phyloP scores from a whole-genome alignment of 805 yeast genomes.

The Starmerella bombi region DNA sequence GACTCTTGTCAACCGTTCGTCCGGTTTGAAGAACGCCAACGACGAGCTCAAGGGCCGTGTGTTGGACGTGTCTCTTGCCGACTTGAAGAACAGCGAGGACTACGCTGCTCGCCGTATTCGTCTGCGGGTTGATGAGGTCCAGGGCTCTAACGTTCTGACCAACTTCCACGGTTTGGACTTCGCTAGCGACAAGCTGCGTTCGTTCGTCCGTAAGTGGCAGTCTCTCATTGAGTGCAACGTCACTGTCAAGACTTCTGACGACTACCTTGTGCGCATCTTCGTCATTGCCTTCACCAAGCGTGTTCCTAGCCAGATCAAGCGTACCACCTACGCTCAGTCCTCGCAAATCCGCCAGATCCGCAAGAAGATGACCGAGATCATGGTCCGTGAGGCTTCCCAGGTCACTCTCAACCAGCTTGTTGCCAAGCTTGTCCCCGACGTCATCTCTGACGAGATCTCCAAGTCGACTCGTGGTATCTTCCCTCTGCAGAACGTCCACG shows the following conservation, averaged over 20 bases:
- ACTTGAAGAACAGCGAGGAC: slow-evolving; percentile 97
- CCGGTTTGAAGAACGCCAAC: slow-evolving; percentile 94
- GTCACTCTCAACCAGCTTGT: slow-evolving; percentile 93
- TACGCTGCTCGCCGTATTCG: slow-evolving; percentile 95
- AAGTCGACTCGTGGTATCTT: slow-evolving; percentile 86
- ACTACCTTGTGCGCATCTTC: slow-evolving; percentile 90
- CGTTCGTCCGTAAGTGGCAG: slow-evolving; percentile 98
- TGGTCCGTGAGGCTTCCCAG: slow-evolving; percentile 91
- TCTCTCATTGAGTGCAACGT: slow-evolving; percentile 95
- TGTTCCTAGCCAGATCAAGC: slow-evolving; percentile 92
- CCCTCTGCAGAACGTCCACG: slow-evolving; percentile 97
- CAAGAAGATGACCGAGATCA: slow-evolving; percentile 91
- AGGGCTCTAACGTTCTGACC: slow-evolving; percentile 96
- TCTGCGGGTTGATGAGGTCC: slow-evolving; percentile 97
- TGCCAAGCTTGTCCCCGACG: slow-evolving; percentile 95
- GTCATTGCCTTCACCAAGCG: slow-evolving; percentile 98
- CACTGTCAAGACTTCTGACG: slow-evolving; percentile 95
- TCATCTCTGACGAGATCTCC: slow-evolving; percentile 96
- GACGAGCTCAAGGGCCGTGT: slow-evolving; percentile 98
- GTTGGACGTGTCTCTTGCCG: slow-evolving; percentile 90
- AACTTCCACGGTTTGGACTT: slow-evolving; percentile 99
- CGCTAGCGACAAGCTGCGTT: slow-evolving; percentile 95
- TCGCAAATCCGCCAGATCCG: slow-evolving; percentile 95
- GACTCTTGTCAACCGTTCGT: slow-evolving; percentile 94
- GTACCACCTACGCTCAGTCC: slow-evolving; percentile 94